phyloP scores from a whole-genome alignment of 768 basidiomycete genomes.

The Tricholoma sp. region DNA sequence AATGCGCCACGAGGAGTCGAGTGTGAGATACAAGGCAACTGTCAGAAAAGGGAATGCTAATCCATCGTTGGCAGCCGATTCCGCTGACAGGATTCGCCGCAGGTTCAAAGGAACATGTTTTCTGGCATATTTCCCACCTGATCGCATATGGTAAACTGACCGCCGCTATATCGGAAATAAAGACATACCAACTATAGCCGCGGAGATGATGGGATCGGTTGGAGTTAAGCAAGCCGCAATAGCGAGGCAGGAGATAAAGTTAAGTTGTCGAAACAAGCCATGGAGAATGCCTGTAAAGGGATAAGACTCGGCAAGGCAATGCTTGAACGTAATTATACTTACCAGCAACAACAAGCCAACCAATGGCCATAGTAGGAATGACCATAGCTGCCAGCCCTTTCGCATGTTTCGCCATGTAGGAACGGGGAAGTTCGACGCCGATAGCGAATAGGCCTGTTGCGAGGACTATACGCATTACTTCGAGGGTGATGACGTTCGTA shows the following conservation, averaged over 20 bases:
- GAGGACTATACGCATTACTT: constrained; percentile 46
- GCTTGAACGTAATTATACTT: constrained; percentile 18
- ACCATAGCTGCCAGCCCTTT: constrained; percentile 66
- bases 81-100: constrained; percentile 77
- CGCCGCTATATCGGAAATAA: not conserved
- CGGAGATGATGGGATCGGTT: constrained; percentile 92
- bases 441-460: constrained; percentile 93
- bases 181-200: constrained; percentile 64
- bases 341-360: constrained; percentile 77
- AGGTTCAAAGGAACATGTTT: constrained; percentile 71
- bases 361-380: constrained; percentile 82
- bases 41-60: constrained; percentile 87
- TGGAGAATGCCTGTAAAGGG: constrained; percentile 55
- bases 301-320: not conserved
- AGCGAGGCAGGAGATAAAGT: constrained; percentile 72
- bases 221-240: constrained; percentile 89
- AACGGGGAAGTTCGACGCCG: constrained; percentile 86
- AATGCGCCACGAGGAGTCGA: constrained; percentile 54
- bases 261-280: constrained; percentile 65
- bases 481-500: constrained; percentile 54
- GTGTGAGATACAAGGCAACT: constrained; percentile 76
- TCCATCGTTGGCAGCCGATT: constrained; percentile 95
- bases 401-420: constrained; percentile 79
- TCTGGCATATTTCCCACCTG: constrained; percentile 67
- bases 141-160: not conserved